Evolutionary conservation across 768 basidiomycete genomes (phyloP).

Genomic region (Tricholoma furcatifolium): DNA sequence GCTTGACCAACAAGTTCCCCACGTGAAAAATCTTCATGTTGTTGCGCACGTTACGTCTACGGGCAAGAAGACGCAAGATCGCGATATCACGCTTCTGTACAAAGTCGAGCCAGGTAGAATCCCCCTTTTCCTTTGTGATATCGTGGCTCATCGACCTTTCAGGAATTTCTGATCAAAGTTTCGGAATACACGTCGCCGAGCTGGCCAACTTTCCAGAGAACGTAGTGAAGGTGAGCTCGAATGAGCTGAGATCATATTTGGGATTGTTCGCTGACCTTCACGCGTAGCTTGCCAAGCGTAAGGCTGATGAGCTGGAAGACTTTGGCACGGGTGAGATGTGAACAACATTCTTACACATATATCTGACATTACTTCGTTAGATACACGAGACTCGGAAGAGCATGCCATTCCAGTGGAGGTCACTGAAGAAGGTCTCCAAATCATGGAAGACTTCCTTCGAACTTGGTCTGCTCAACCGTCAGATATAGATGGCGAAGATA

Average conservation of each 20-base stretch:
- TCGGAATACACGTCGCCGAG: slow-evolving; percentile 96
- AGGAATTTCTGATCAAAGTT: slow-evolving; percentile 95
- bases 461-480: slow-evolving; percentile 49
- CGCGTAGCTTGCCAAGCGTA: slow-evolving; percentile 79
- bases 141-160: not conserved
- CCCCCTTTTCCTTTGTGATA: not conserved
- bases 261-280: not conserved
- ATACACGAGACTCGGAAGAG: slow-evolving; percentile 17
- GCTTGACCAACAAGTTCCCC: slow-evolving; percentile 78
- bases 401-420: slow-evolving; percentile 55
- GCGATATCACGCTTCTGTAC: slow-evolving; percentile 91
- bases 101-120: slow-evolving; percentile 84
- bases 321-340: slow-evolving; percentile 45
- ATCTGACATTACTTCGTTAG: not conserved
- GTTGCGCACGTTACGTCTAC: slow-evolving; percentile 88
- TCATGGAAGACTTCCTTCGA: slow-evolving; percentile 77
- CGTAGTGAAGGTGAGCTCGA: slow-evolving; percentile 72
- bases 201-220: slow-evolving; percentile 97
- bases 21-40: slow-evolving; percentile 95
- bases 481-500: slow-evolving; percentile 50
- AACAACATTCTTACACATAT: not conserved
- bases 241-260: not conserved
- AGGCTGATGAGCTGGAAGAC: slow-evolving; percentile 90
- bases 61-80: slow-evolving; percentile 59
- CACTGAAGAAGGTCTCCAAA: slow-evolving; percentile 74